phyloP scores from a whole-genome alignment of 148 eudicot genomes.

The Vaccinium vitisidaea region DNA sequence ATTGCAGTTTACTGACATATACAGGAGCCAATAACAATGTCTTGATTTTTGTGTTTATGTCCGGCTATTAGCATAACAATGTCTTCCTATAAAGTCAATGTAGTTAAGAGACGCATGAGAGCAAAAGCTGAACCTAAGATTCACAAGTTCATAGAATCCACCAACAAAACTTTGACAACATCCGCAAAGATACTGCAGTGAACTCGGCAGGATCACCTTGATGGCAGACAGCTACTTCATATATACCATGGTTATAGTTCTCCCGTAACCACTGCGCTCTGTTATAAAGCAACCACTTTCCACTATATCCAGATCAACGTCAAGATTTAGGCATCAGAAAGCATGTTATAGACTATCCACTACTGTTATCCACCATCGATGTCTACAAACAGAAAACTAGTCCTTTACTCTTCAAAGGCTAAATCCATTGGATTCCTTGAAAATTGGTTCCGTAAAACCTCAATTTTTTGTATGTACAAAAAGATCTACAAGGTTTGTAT shows the following conservation, averaged over 20 bases:
- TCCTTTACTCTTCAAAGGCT: background rate
- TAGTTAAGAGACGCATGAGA: background rate
- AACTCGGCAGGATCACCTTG: background rate
- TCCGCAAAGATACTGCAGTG: background rate
- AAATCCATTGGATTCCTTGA: background rate
- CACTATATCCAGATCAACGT: background rate
- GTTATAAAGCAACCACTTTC: background rate
- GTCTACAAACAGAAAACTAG: background rate
- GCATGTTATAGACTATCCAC: background rate
- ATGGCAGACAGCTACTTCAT: background rate
- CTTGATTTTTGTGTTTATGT: background rate
- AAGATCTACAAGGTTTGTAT: background rate
- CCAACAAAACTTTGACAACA: background rate
- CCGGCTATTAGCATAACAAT: background rate
- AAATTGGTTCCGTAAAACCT: background rate
- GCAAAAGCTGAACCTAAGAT: background rate
- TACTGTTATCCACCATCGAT: background rate
- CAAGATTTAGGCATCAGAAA: background rate
- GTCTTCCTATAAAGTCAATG: background rate
- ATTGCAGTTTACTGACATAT: background rate
- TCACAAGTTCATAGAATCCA: background rate
- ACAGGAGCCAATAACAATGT: background rate
- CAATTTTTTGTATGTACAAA: background rate
- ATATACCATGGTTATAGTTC: background rate
- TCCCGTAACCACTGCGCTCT: background rate